These are phyloP conservation scores for Aspergillus melleus DNA, from an alignment of 2,329 filamentous ascomycete species.

Conservation along the genomic window DNA sequence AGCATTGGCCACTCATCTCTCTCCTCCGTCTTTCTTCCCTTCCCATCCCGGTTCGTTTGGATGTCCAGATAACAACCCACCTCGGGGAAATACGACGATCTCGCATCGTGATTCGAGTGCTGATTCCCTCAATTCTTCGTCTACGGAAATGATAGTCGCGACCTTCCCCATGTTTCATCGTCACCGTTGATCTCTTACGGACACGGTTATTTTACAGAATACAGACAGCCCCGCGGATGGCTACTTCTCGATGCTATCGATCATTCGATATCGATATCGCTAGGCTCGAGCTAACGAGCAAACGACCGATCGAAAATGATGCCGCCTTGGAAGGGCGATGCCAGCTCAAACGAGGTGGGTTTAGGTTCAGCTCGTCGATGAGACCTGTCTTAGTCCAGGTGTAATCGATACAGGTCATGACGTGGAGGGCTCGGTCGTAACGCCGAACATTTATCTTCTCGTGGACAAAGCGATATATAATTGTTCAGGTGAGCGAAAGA, in stretches of 20 bases:
- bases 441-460: too few relatives aligned
- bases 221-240: neutral
- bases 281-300: neutral
- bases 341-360: neutral
- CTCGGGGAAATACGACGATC: neutral
- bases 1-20: constrained; percentile 5
- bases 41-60: neutral
- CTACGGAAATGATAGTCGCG: neutral
- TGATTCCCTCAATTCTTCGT: neutral
- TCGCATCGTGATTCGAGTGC: neutral
- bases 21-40: neutral
- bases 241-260: neutral
- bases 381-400: neutral
- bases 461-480: too few relatives aligned
- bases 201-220: neutral
- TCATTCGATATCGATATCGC: neutral
- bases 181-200: too few relatives aligned
- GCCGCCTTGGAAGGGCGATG: neutral
- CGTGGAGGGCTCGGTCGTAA: neutral
- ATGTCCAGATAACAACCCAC: neutral
- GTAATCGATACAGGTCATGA: neutral
- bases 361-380: neutral
- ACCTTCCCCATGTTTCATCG: too few relatives aligned
- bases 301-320: neutral
- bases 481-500: neutral